Conservation (phyloP, 768 basidiomycete genomes). For the Jaapia argillacea region DNA sequence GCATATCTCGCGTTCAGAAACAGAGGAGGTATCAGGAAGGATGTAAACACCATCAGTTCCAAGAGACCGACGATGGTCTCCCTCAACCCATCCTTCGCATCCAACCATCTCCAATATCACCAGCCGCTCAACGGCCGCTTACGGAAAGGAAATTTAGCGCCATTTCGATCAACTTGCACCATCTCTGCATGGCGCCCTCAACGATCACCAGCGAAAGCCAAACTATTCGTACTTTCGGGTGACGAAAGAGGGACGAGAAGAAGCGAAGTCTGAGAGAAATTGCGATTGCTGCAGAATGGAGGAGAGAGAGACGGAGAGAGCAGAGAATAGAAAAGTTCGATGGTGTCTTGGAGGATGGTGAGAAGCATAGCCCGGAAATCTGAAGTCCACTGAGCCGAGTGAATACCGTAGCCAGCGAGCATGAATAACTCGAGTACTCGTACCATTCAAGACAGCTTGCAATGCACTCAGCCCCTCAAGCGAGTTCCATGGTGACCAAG, state of each 20-base stretch:
- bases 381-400: conserved; percentile 34
- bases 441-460: conserved; percentile 59
- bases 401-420: background rate
- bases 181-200: conserved; percentile 53
- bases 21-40: background rate
- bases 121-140: conserved; percentile 29
- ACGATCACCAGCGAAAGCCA: conserved; percentile 44
- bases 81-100: conserved; percentile 63
- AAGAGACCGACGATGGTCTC: conserved; percentile 60
- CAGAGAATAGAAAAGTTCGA: too few relatives aligned
- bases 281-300: too few relatives aligned
- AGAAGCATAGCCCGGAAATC: too few relatives aligned
- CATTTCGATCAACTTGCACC: conserved; percentile 58
- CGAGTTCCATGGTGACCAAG: conserved; percentile 65
- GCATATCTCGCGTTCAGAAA: background rate
- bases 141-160: conserved; percentile 61
- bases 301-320: too few relatives aligned
- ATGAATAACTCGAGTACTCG: background rate
- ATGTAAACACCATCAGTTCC: conserved; percentile 50
- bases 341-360: too few relatives aligned
- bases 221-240: conserved; percentile 34
- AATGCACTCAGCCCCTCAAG: conserved; percentile 54
- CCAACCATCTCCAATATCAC: conserved; percentile 61
- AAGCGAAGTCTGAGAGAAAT: conserved; percentile 51
- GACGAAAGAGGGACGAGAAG: conserved; percentile 28